Base-by-base conservation (phyloP, 768 basidiomycete species). In the Agrocybe pediades region DNA sequence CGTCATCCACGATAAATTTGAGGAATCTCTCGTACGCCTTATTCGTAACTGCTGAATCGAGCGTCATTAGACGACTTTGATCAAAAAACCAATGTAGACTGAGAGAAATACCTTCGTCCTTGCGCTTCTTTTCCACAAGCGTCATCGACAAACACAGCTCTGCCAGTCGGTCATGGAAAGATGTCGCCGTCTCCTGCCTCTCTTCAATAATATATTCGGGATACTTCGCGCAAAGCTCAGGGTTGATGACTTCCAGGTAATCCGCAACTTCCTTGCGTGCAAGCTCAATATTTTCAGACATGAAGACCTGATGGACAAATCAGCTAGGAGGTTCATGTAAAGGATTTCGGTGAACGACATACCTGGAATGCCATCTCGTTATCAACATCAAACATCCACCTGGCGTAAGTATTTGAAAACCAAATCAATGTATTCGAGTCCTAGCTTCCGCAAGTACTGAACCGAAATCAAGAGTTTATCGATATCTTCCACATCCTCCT, bases 231-330 rank as follows among this genome's bases (percentile, higher is more conserved):
- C 89, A 92, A 15, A 92, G 68, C n/a, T 76, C 71, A 2, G 78
- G 83, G 58, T 88, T 82, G 27, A 95, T 76, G 24, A 72, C 74
- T 56, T 93, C 88, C 20, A 99, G 80, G 67, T 87, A 94, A 53
- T 86, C 80, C 9, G 87, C 85, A 3, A 97, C 92, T 0, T 77
- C 77, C 26, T 80, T 76, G 2, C 86, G 82, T 19, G 97, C 95
- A 16, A 98, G 79, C 54, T 96, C 94, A 6, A 90, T 90, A 53
- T 98, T 95, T 63, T 98, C 96, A 0, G 95, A 94, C 2, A 88
- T 93, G 65, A 98, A 99, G 39, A 99, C 92, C 94, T 97, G 60
- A 16, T 6, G 2, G 17, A 29, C n/a, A n/a, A n/a, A n/a, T n/a
- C n/a, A n/a, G n/a, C n/a, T n/a, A n/a, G n/a, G n/a, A n/a, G n/a